These are phyloP conservation scores for Diplodia intermedia DNA, from an alignment of 2,329 filamentous ascomycete genomes.

Conservation along the genomic window DNA sequence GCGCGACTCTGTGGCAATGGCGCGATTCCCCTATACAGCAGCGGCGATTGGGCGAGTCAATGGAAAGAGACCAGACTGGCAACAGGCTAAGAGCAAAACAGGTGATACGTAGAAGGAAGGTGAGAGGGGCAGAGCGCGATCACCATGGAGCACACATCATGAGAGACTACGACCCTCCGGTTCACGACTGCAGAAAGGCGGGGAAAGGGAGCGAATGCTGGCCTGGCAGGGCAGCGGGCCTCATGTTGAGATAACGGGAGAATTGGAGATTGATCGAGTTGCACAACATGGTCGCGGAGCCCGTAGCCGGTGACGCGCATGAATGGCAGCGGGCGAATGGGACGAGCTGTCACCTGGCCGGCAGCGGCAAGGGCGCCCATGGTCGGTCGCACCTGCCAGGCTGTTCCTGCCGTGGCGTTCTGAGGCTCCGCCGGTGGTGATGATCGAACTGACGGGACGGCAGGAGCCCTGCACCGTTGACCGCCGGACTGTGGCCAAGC, in stretches of 20 bases:
- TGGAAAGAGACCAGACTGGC: neutral
- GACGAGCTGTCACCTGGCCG: constrained; percentile 3
- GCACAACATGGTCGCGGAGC: constrained; percentile 2
- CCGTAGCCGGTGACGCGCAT: constrained; percentile 12
- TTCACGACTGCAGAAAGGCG: constrained; percentile 18
- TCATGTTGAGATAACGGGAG: constrained; percentile 18
- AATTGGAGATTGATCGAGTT: constrained; percentile 15
- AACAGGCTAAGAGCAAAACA: neutral
- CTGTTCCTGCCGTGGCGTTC: constrained; percentile 4
- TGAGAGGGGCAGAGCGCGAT: neutral
- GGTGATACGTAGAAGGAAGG: neutral
- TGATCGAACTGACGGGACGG: constrained; percentile 6
- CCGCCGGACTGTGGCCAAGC: constrained; percentile 15
- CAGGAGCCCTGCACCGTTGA: constrained; percentile 1
- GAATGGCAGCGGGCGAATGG: constrained; percentile 7
- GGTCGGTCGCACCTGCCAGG: neutral
- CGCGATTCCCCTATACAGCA: neutral
- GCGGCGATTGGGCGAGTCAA: neutral
- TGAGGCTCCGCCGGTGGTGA: neutral
- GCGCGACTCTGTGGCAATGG: neutral
- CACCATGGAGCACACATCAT: constrained; percentile 6
- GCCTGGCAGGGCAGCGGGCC: neutral
- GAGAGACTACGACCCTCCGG: neutral
- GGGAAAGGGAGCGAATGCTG: neutral
- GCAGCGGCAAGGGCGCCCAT: constrained; percentile 12